These are phyloP conservation scores for Quercus parvula DNA, from an alignment of 306 rosid species.

Conservation along the genomic window DNA sequence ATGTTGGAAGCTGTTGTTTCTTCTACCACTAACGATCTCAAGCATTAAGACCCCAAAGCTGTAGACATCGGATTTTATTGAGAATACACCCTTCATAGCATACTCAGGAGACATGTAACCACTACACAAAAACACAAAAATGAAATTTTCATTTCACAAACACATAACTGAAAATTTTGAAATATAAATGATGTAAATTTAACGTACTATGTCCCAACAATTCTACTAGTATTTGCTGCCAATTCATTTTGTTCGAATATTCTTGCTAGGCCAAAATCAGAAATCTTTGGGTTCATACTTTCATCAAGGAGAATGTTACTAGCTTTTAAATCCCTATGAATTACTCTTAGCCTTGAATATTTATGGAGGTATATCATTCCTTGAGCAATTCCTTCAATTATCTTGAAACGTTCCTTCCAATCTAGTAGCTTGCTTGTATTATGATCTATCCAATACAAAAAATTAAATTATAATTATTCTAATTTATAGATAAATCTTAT, in stretches of 20 bases:
- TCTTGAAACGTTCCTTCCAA: constrained; percentile 21
- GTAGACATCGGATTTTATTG: constrained; percentile 25
- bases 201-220: constrained; percentile 10
- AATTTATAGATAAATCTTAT: no score
- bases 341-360: constrained; percentile 14
- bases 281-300: constrained; percentile 25
- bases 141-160: no score
- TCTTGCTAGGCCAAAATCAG: constrained; percentile 22
- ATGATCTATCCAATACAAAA: not conserved
- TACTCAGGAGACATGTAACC: constrained; percentile 24
- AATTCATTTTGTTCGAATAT: not conserved
- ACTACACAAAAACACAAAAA: not conserved
- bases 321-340: constrained; percentile 19
- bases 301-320: constrained; percentile 28
- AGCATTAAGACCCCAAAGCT: constrained; percentile 22
- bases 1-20: constrained; percentile 14
- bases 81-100: constrained; percentile 23
- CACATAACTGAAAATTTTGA: no score
- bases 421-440: not conserved
- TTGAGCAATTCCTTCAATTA: constrained; percentile 23
- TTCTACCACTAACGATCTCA: constrained; percentile 33
- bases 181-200: no score
- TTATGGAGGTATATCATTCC: constrained; percentile 31
- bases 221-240: not conserved
- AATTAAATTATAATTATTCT: no score